Conservation (phyloP, 2,329 filamentous ascomycete species). For the Xylaria sp. region DNA sequence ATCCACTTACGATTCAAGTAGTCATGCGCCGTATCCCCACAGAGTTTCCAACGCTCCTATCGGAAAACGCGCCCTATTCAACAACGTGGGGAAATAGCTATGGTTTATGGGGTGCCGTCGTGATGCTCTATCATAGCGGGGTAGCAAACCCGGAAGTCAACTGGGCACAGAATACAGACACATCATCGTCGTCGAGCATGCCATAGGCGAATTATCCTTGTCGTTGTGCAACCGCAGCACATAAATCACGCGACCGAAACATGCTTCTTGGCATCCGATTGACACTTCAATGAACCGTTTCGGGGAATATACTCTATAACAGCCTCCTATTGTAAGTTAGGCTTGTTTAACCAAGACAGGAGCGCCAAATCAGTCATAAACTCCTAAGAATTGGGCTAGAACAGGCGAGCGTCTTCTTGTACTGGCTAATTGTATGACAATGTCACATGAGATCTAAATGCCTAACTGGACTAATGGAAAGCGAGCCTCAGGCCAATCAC, state of each 20-base stretch:
- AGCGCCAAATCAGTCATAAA: constrained; percentile 7
- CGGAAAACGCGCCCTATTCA: constrained; percentile 46
- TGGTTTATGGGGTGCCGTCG: constrained; percentile 45
- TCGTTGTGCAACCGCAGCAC: constrained; percentile 35
- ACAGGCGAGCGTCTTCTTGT: constrained; percentile 10
- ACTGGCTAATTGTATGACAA: constrained; percentile 1
- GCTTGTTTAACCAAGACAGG: constrained; percentile 10
- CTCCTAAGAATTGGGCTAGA: not conserved
- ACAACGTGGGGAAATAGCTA: constrained; percentile 54
- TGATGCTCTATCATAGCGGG: constrained; percentile 39
- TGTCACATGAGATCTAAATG: not conserved
- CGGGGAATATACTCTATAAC: not conserved
- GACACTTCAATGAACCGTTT: constrained; percentile 21
- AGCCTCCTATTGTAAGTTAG: not conserved
- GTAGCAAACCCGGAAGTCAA: constrained; percentile 35
- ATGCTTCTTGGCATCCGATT: constrained; percentile 29
- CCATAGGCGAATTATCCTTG: constrained; percentile 38
- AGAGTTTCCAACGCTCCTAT: constrained; percentile 38
- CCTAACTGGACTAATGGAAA: constrained; percentile 9
- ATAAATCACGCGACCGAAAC: constrained; percentile 31
- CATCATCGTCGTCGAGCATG: constrained; percentile 35
- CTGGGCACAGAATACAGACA: constrained; percentile 38
- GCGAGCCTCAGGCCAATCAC: constrained; percentile 11
- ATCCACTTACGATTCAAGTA: constrained; percentile 11
- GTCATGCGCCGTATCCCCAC: constrained; percentile 24